phyloP scores from a whole-genome alignment of 306 rosid species.

The Castanea crenata region DNA sequence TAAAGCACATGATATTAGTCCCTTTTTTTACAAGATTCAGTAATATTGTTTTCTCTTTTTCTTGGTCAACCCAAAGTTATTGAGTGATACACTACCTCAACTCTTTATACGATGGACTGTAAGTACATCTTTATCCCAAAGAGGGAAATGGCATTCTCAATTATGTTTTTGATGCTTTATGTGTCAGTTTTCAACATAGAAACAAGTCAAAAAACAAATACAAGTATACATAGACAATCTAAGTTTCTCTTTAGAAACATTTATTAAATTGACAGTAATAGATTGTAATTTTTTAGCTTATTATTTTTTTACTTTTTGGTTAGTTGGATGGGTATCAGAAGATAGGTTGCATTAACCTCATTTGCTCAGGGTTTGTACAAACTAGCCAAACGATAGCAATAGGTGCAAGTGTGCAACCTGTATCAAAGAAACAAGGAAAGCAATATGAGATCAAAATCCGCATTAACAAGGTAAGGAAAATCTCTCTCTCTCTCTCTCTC shows the following conservation, averaged over 20 bases:
- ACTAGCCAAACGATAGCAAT: slow-evolving; percentile 33
- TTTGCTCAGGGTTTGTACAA: slow-evolving; percentile 64
- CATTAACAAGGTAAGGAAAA: slow-evolving; percentile 41
- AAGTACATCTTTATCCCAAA: slow-evolving; percentile 15
- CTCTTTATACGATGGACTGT: slow-evolving; percentile 59
- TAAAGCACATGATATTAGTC: too few species aligned
- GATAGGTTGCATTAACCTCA: slow-evolving; percentile 71
- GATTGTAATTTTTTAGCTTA: background rate
- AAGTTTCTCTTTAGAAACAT: background rate
- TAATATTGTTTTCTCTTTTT: background rate
- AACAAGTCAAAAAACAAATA: too few species aligned
- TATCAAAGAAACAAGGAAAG: slow-evolving; percentile 19
- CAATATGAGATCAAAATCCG: slow-evolving; percentile 36
- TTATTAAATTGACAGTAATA: background rate
- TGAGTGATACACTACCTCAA: slow-evolving; percentile 44
- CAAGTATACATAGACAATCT: too few species aligned
- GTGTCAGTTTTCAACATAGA: too few species aligned
- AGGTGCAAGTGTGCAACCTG: slow-evolving; percentile 36
- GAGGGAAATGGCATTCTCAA: background rate
- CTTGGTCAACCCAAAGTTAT: slow-evolving; percentile 60
- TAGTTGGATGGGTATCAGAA: slow-evolving; percentile 51
- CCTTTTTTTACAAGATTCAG: too few species aligned
- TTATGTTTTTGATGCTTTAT: too few species aligned
- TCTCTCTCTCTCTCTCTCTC: too few species aligned
- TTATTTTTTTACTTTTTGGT: background rate